Conservation (phyloP, 352 stramenopile genomes). For the Globisporangium nodosum region DNA sequence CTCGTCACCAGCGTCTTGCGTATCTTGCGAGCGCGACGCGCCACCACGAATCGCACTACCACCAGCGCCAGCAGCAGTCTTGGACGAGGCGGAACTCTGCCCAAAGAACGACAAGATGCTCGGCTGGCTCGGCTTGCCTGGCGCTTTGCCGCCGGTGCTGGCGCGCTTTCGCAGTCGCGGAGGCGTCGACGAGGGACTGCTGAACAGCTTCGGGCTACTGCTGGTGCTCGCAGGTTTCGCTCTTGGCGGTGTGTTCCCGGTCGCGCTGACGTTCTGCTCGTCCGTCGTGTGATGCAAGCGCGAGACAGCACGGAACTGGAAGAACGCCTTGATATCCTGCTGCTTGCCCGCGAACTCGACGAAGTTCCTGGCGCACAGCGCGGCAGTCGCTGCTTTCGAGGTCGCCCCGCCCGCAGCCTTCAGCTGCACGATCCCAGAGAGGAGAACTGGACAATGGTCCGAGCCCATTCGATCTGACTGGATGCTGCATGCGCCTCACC, state of each 20-base stretch:
- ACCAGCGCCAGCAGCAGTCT: not conserved
- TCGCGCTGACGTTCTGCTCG: too few species aligned
- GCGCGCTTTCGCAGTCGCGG: not conserved
- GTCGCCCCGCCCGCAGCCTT: slow-evolving; percentile 3
- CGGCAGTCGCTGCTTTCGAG: slow-evolving; percentile 30
- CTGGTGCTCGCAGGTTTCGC: not conserved
- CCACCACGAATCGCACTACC: not conserved
- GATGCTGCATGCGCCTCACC: slow-evolving; percentile 20
- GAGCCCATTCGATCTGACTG: slow-evolving; percentile 57
- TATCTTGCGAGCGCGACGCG: not conserved
- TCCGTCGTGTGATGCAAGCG: not conserved
- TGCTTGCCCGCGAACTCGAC: slow-evolving; percentile 75
- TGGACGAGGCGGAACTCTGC: not conserved
- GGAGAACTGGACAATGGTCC: slow-evolving; percentile 74
- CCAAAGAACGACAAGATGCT: slow-evolving; percentile 56
- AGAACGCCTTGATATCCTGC: slow-evolving; percentile 53
- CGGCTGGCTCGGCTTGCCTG: slow-evolving; percentile 7
- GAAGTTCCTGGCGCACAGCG: slow-evolving; percentile 66
- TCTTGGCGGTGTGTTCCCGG: not conserved
- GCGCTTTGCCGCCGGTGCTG: not conserved
- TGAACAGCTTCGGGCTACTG: slow-evolving; percentile 2
- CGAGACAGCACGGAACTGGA: slow-evolving; percentile 4
- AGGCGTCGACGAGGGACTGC: not conserved
- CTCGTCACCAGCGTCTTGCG: not conserved
- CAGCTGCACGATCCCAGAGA: slow-evolving; percentile 35